These are phyloP conservation scores for Ogataea sp. DNA, from an alignment of 805 yeast genomes.

Conservation along the genomic window DNA sequence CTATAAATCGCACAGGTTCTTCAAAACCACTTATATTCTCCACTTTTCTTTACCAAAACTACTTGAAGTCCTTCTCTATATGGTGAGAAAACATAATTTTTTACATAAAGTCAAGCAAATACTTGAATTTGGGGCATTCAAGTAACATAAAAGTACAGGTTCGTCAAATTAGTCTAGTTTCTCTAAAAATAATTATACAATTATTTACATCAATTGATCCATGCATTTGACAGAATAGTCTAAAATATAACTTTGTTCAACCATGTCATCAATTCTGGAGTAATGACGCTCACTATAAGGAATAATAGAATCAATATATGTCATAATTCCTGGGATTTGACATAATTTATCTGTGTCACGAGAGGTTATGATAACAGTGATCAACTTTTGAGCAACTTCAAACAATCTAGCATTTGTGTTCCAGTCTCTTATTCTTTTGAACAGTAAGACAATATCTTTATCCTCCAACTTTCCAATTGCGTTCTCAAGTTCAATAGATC, in stretches of 20 bases:
- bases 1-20: no score
- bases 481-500: constrained; percentile 53
- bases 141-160: no score
- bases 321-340: constrained; percentile 60
- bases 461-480: constrained; percentile 49
- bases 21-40: no score
- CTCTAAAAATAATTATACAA: no score
- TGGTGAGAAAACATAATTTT: no score
- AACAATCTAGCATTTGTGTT: constrained; percentile 81
- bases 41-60: no score
- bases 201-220: constrained; percentile 33
- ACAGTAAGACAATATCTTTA: constrained; percentile 51
- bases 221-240: constrained; percentile 81
- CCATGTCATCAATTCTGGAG: constrained; percentile 62
- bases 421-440: constrained; percentile 88
- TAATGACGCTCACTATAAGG: constrained; percentile 90
- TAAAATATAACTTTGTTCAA: constrained; percentile 78
- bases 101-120: no score
- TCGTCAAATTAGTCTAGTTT: no score
- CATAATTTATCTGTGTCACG: constrained; percentile 49
- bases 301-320: constrained; percentile 61
- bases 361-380: constrained; percentile 53
- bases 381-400: constrained; percentile 69
- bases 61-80: no score
- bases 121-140: no score